Base-by-base conservation (phyloP, 2,329 filamentous ascomycete genomes). In the Penicillium polonicum region DNA sequence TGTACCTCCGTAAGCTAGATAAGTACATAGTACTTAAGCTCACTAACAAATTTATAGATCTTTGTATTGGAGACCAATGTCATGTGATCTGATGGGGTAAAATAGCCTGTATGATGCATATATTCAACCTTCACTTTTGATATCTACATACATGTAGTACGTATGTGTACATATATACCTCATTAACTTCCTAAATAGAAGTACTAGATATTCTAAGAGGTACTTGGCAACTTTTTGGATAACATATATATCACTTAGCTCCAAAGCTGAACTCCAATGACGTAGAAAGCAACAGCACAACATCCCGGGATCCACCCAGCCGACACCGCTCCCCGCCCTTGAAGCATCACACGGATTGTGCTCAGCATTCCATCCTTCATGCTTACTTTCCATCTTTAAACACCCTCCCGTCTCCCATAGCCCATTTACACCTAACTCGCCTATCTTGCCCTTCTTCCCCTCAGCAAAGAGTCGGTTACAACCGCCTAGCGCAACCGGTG, bases 291-390 rank as follows among this genome's bases (percentile, higher is more conserved):
- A 59, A 55, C 57, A 53, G 39, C 63, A 53, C 62, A 65, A 60
- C 55, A 33, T 33, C 60, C n/a, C 31, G 21, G 31, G 63, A 64
- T 66, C 56, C 59, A 58, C 64, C 60, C 60, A 63, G 61, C 58
- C 63, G 61, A 66, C 64, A 55, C 59, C 44, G 54, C 35, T 43
- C 51, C 52, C 48, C 52, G 50, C 59, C 60, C 53, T 63, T 60
- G 57, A 45, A 59, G 50, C 29, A 48, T 53, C 42, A 58, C 13
- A 23, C 38, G 19, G 15, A 53, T 31, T n/a, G 23, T 53, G 35
- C 55, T 48, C 36, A 19, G 19, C 36, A 23, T 46, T 8, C 42
- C 27, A 48, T 21, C 33, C 15, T 15, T 17, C 33, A 17, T 7
- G 7, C 29, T 19, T 27, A 17, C 4, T 27, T 27, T 17, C 6